These are phyloP conservation scores for Xylaria castorea DNA, from an alignment of 495 filamentous ascomycete species.

Conservation along the genomic window DNA sequence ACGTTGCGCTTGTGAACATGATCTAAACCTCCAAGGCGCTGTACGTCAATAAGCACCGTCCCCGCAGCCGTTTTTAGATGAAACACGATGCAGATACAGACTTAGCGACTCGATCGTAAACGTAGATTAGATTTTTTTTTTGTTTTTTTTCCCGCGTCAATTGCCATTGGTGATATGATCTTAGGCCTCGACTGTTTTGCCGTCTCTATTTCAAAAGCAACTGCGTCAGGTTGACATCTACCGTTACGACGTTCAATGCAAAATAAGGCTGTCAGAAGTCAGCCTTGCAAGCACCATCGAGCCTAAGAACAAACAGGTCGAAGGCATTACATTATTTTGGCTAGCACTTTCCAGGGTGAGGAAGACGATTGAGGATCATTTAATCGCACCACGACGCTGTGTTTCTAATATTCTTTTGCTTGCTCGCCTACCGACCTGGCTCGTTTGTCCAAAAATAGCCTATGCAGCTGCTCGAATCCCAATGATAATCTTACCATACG, in stretches of 20 bases:
- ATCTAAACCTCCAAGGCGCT: not conserved
- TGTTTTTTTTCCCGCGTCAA: too few species aligned
- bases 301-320: not conserved
- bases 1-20: not conserved
- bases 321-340: not conserved
- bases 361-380: not conserved
- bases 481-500: not conserved
- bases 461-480: not conserved
- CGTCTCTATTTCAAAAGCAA: not conserved
- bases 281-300: too few species aligned
- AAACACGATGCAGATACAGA: not conserved
- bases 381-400: not conserved
- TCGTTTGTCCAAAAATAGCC: not conserved
- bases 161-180: not conserved
- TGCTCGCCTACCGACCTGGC: not conserved
- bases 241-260: not conserved
- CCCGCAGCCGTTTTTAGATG: not conserved
- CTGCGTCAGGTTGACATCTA: not conserved
- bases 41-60: not conserved
- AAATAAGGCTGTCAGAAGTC: not conserved
- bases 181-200: not conserved
- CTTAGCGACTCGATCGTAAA: not conserved
- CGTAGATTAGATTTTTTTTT: not conserved
- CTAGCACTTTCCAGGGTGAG: not conserved
- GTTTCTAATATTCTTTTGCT: not conserved